Conservation (phyloP, 2,329 filamentous ascomycete species). For the Tetracladium maxilliforme region DNA sequence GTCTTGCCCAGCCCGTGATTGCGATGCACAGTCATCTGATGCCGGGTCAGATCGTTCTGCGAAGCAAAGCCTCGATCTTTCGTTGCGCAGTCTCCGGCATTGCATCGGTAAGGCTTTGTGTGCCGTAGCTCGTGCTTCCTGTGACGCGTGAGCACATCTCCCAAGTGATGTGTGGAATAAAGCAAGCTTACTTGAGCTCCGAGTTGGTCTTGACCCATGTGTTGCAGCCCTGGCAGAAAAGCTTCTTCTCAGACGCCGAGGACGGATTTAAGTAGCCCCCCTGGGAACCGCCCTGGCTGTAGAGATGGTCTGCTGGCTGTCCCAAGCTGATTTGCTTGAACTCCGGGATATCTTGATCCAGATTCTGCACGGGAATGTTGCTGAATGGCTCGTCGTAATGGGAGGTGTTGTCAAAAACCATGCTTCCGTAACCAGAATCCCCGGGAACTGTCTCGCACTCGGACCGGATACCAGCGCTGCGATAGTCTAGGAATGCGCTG, state of each 20-base stretch:
- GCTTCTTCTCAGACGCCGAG: constrained; percentile 7
- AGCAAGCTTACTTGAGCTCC: constrained; percentile 33
- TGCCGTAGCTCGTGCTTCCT: constrained; percentile 69
- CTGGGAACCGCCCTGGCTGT: too few relatives aligned
- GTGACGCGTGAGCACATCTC: constrained; percentile 8
- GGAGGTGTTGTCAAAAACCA: too few relatives aligned
- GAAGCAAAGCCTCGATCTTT: constrained; percentile 61
- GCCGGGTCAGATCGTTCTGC: constrained; percentile 66
- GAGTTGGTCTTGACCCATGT: constrained; percentile 32
- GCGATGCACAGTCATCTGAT: constrained; percentile 57
- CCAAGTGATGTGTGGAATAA: background rate
- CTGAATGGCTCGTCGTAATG: too few relatives aligned
- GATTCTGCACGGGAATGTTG: too few relatives aligned
- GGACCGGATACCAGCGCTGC: constrained; percentile 17
- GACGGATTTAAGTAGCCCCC: too few relatives aligned
- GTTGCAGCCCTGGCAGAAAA: constrained; percentile 23
- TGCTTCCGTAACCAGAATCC: too few relatives aligned
- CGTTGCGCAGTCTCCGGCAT: constrained; percentile 37
- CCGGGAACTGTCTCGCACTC: constrained; percentile 23
- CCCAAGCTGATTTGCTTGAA: too few relatives aligned
- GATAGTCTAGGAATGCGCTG: constrained; percentile 11
- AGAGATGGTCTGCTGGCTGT: too few relatives aligned
- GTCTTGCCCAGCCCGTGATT: constrained; percentile 28
- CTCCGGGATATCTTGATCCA: too few relatives aligned
- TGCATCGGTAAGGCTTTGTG: constrained; percentile 50